A percentile compares a stretch with the other conserved stretches of the same genome.
Conservation (phyloP, 495 filamentous ascomycete genomes). For the Cercophora samala region DNA sequence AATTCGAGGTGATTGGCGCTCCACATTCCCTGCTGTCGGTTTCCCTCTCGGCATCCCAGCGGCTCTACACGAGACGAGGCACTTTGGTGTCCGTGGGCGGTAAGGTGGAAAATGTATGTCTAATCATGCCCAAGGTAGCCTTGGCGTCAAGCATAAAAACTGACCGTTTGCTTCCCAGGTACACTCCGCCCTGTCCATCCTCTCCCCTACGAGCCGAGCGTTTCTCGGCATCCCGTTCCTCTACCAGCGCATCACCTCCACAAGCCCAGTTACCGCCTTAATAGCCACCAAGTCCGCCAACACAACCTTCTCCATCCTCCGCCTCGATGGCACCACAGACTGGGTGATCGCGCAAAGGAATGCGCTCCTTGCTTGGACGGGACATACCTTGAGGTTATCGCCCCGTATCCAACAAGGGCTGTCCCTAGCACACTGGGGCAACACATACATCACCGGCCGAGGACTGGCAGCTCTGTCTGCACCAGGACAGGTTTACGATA, state of each 20-base stretch:
- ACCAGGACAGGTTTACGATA: conserved; percentile 80
- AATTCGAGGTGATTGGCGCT: conserved; percentile 85
- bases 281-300: conserved; percentile 80
- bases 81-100: conserved; percentile 88
- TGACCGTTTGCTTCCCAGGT: conserved; percentile 42
- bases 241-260: conserved; percentile 85
- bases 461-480: conserved; percentile 82
- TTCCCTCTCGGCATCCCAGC: conserved; percentile 85
- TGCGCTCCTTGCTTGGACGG: conserved; percentile 93
- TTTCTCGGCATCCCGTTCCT: conserved; percentile 84
- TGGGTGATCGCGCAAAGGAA: conserved; percentile 88
- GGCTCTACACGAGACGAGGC: conserved; percentile 84
- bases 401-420: conserved; percentile 72
- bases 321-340: conserved; percentile 91
- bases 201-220: conserved; percentile 76
- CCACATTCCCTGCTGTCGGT: conserved; percentile 92
- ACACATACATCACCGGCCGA: conserved; percentile 77
- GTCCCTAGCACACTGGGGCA: conserved; percentile 86
- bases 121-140: conserved; percentile 10
- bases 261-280: conserved; percentile 78
- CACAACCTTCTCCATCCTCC: conserved; percentile 79
- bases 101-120: conserved; percentile 75
- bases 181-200: conserved; percentile 81
- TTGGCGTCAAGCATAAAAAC: too few species aligned
- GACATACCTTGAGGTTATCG: conserved; percentile 70